Evolutionary conservation across 1,284 basidiomycete species (phyloP), one percentile per base, ranked within the genome.

Genomic region (Marasmius fiardii): DNA sequence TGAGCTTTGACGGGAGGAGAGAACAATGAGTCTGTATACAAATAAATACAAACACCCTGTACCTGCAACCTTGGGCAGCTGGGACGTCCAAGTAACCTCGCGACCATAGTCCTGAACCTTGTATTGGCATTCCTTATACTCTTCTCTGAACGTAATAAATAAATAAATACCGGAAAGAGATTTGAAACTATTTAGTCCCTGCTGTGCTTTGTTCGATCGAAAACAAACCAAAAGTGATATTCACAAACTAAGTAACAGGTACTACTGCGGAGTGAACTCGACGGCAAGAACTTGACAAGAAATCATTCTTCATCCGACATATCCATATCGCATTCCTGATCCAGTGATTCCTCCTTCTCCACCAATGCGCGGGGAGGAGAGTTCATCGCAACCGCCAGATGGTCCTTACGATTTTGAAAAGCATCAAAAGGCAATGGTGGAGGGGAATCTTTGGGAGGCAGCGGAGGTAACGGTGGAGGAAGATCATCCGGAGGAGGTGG

Each of bases 291-390:
- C 39, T 41, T n/a, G 14, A n/a, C 39, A 41, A 21, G 14, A 41
- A 41, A 41, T 49, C 28, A 49, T 31, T 60, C 56, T 43, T 56
- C 54, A 24, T 61, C 60, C 18, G 60, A 61, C 54, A 61, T 52
- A n/a, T 58, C 60, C 60, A 61, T 61, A 26, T 61, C 60, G 43
- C 43, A 58, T 28, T 61, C 55, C 20, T 56, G 45, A 10, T 44
- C 16, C n/a, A 4, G 16, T 16, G 5, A 20, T 24, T 26, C 44
- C 23, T 12, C 35, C 18, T 26, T 51, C 35, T 12, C 21, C 2
- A 23, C 16, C 41, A 26, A 26, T 26, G 23, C n/a, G 14, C 7
- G 12, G 16, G 31, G 3, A n/a, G 49, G 34, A 37, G 28, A 37
- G 45, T 44, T 35, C 41, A 43, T 31, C 31, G 28, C 26, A 31